Evolutionary conservation across 2,329 filamentous ascomycete genomes (phyloP), one percentile per base, ranked within the genome.

Genomic region (Bipolaris sorokiniana): DNA sequence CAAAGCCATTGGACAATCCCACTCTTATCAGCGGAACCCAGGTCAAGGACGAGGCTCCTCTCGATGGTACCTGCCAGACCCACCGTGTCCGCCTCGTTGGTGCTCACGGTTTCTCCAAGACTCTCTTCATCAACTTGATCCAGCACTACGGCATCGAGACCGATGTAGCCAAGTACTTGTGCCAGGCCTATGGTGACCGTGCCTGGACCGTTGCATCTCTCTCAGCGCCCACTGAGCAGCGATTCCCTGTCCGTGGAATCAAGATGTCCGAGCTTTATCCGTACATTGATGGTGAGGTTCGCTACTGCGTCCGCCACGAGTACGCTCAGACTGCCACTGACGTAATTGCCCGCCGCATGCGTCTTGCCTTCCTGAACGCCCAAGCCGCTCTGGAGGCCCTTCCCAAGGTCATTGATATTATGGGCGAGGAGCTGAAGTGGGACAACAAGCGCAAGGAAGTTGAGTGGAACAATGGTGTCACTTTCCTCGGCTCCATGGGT

Each of bases 61-160:
- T 91, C 26, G 87, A 90, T 69, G 91, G 92, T 40, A 83, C 81
- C 44, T 96, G 92, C 79, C 90, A 94, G 74, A 96, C 92, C 2
- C 91, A 95, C 76, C 86, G 89, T 67, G 88, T 96, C 51, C 88
- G 90, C 52, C 82, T 96, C 33, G 83, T 95, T 57, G 92, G 92
- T 66, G 90, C 92, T 10, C 92, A 96, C 74, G 91, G 92, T 52
- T 96, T 88, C 81, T 92, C 89, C 77, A 92, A 92, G 78, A 91
- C 92, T 1, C 86, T 97, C 22, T 97, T 97, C 80, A 97, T 97
- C 82, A 93, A 94, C 77, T 82, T 97, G 34, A 95, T 97, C 72
- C 92, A 97, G 77, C 91, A 96, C 79, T 97, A 91, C 73, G 92
- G 92, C 62, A 80, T 97, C 54, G 93, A 97, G 78, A 96, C 91